Percentiles rank a stretch among this genome's conserved stretches.
Conservation (phyloP, 129 eudicot species). For the Flaveria sonorensis region DNA sequence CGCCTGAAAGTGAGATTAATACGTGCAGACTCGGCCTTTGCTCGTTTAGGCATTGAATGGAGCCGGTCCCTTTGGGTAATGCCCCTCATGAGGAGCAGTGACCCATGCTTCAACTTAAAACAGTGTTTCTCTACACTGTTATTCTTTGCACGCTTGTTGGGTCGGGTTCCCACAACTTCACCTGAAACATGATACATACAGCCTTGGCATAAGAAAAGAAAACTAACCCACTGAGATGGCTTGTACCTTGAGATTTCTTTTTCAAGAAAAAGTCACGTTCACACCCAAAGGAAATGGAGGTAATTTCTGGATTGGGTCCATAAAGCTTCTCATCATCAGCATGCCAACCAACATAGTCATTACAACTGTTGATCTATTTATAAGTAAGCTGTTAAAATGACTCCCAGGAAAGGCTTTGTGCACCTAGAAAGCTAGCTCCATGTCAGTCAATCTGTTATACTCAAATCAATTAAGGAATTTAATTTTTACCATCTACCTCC, state of each 20-base stretch:
- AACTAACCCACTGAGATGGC: too few relatives aligned
- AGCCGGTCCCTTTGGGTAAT: conserved; percentile 87
- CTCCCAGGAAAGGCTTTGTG: conserved; percentile 73
- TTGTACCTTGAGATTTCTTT: conserved; percentile 52
- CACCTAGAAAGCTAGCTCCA: conserved; percentile 48
- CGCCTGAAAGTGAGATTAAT: conserved; percentile 90
- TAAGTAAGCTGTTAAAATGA: conserved; percentile 72
- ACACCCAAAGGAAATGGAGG: conserved; percentile 91
- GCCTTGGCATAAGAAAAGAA: background rate
- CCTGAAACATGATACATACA: background rate
- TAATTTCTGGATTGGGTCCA: conserved; percentile 87
- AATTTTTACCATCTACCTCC: conserved; percentile 60
- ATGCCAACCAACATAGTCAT: conserved; percentile 98
- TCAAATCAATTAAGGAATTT: background rate
- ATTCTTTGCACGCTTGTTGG: conserved; percentile 61
- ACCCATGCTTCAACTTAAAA: conserved; percentile 76
- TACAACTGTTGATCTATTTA: conserved; percentile 81
- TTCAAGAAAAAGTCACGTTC: conserved; percentile 85
- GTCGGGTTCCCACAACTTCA: conserved; percentile 44
- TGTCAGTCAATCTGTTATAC: background rate
- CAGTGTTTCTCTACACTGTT: conserved; percentile 41
- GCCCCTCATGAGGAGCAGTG: conserved; percentile 84
- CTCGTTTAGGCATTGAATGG: conserved; percentile 92
- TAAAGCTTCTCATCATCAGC: conserved; percentile 90
- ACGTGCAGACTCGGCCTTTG: conserved; percentile 58